Evolutionary conservation across 495 filamentous ascomycete species (phyloP).

Genomic region (Parathielavia hyrcaniae): DNA sequence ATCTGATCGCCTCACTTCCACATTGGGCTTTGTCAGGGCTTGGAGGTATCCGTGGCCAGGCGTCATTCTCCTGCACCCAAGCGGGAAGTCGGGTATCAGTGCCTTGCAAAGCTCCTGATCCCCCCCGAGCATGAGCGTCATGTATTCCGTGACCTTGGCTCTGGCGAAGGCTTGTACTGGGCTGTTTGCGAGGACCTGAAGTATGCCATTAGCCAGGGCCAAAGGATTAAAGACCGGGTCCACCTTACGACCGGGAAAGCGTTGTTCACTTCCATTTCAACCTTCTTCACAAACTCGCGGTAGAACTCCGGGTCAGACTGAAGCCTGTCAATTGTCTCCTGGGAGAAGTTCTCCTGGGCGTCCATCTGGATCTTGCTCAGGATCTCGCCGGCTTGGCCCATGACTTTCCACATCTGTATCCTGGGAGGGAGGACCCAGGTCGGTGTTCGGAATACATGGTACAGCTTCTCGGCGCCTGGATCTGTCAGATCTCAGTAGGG

Average conservation of each 20-base stretch:
- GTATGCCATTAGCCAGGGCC: not conserved
- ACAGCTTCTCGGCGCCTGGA: conserved; percentile 41
- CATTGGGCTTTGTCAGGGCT: conserved; percentile 54
- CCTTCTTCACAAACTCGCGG: conserved; percentile 33
- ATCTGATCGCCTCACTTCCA: conserved; percentile 49
- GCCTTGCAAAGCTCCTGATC: conserved; percentile 42
- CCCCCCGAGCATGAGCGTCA: conserved; percentile 41
- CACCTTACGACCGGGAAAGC: conserved; percentile 41
- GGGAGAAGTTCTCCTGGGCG: conserved; percentile 38
- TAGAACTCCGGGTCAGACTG: conserved; percentile 37
- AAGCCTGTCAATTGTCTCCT: conserved; percentile 44
- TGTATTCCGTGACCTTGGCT: conserved; percentile 38
- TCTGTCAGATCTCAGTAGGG: conserved; percentile 19
- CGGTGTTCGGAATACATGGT: conserved; percentile 50
- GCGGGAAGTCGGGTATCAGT: conserved; percentile 59
- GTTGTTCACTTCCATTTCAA: conserved; percentile 43
- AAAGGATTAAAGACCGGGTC: no score
- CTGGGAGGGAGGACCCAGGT: conserved; percentile 61
- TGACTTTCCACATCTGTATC: conserved; percentile 39
- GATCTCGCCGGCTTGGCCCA: conserved; percentile 33
- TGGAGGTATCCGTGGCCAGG: conserved; percentile 64
- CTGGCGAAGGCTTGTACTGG: conserved; percentile 34
- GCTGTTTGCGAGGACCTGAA: conserved; percentile 32
- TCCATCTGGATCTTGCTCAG: conserved; percentile 27
- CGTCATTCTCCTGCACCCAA: conserved; percentile 62